phyloP scores from a whole-genome alignment of 1,284 basidiomycete genomes.

The Chalciporus sp. region DNA sequence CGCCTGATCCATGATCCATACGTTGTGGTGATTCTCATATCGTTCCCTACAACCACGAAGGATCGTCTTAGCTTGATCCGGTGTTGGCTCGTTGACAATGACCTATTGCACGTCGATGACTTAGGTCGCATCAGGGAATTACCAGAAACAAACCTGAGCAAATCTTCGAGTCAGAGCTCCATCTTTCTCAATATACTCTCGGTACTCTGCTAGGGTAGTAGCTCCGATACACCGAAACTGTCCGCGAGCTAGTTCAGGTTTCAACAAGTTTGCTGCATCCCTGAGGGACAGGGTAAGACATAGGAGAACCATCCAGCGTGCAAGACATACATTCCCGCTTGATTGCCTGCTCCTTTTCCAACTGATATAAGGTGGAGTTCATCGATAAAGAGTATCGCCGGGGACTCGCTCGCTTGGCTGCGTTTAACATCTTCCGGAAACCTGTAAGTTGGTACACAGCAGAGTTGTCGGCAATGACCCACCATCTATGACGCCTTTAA shows the following conservation, averaged over 20 bases:
- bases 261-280: slow-evolving; percentile 14
- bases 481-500: slow-evolving; percentile 6
- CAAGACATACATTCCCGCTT: slow-evolving; percentile 6
- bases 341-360: slow-evolving; percentile 7
- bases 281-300: no score
- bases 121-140: background rate
- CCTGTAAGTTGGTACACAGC: no score
- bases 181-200: slow-evolving; percentile 15
- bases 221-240: slow-evolving; percentile 13
- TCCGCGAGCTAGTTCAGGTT: slow-evolving; percentile 13
- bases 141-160: slow-evolving; percentile 1
- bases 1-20: slow-evolving; percentile 8
- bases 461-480: no score
- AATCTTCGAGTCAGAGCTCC: slow-evolving; percentile 15
- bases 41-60: slow-evolving; percentile 11
- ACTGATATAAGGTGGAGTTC: slow-evolving; percentile 12
- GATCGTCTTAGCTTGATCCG: slow-evolving; percentile 14
- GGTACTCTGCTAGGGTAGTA: slow-evolving; percentile 10
- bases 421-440: slow-evolving; percentile 14
- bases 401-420: slow-evolving; percentile 11
- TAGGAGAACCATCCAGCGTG: no score
- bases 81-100: slow-evolving; percentile 13
- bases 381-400: slow-evolving; percentile 12
- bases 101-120: no score
- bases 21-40: slow-evolving; percentile 7